phyloP scores from a whole-genome alignment of 805 yeast genomes.

The Starmerella geochares region DNA sequence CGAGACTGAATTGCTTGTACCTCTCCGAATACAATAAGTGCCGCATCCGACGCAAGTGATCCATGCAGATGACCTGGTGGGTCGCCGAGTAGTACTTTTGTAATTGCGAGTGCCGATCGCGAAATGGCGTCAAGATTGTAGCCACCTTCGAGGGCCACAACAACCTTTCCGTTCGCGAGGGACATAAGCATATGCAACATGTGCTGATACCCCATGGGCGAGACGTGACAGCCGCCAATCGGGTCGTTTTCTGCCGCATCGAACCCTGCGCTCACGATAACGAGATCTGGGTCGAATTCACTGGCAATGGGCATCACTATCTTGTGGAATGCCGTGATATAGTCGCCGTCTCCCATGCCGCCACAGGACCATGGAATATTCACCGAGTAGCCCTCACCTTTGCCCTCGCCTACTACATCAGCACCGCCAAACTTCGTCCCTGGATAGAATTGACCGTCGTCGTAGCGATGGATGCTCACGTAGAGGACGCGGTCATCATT shows the following conservation, averaged over 20 bases:
- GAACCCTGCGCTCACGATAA: constrained; percentile 87
- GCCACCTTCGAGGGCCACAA: constrained; percentile 93
- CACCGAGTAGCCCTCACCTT: constrained; percentile 77
- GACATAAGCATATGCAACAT: constrained; percentile 89
- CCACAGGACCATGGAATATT: constrained; percentile 90
- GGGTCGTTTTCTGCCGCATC: constrained; percentile 99
- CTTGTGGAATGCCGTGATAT: constrained; percentile 77
- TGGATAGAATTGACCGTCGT: constrained; percentile 85
- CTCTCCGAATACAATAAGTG: constrained; percentile 69
- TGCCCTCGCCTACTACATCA: constrained; percentile 72
- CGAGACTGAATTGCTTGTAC: constrained; percentile 71
- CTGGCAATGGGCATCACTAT: constrained; percentile 78
- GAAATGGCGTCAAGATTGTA: constrained; percentile 87
- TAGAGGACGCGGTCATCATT: constrained; percentile 85
- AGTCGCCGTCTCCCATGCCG: constrained; percentile 93
- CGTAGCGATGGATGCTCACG: constrained; percentile 85
- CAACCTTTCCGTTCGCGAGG: constrained; percentile 76
- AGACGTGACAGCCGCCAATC: constrained; percentile 90
- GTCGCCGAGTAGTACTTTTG: constrained; percentile 85
- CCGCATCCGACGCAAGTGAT: constrained; percentile 59
- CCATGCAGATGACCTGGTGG: constrained; percentile 70
- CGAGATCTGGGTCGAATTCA: constrained; percentile 87
- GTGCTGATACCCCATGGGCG: constrained; percentile 92
- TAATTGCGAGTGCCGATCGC: constrained; percentile 79
- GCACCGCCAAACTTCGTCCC: constrained; percentile 78